phyloP scores from a whole-genome alignment of 805 yeast species.

The Cyberlindnera saturnus region DNA sequence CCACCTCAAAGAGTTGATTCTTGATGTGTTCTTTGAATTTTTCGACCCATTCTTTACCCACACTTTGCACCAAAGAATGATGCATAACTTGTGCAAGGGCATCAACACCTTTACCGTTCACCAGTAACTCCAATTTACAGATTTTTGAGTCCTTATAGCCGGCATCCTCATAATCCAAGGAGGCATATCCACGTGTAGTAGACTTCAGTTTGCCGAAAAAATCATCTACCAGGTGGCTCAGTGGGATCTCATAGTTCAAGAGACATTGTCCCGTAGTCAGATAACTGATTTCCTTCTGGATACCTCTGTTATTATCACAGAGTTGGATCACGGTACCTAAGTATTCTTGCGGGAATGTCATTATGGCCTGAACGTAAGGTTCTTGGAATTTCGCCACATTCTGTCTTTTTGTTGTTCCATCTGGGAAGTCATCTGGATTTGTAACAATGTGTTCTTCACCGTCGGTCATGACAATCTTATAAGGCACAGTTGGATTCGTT shows the following conservation, averaged over 20 bases:
- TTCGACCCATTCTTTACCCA: conserved; percentile 78
- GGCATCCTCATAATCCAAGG: conserved; percentile 89
- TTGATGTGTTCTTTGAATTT: conserved; percentile 73
- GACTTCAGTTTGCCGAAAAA: conserved; percentile 93
- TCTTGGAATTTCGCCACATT: conserved; percentile 57
- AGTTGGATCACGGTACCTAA: conserved; percentile 81
- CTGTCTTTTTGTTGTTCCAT: conserved; percentile 31
- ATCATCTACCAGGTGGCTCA: conserved; percentile 89
- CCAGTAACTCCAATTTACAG: conserved; percentile 81
- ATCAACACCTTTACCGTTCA: conserved; percentile 85
- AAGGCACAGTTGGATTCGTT: conserved; percentile 96
- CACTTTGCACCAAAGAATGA: conserved; percentile 59
- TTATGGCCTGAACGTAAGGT: conserved; percentile 85
- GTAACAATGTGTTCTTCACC: conserved; percentile 64
- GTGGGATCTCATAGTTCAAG: conserved; percentile 73
- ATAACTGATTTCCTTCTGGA: conserved; percentile 73
- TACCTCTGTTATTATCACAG: conserved; percentile 80
- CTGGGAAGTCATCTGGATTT: conserved; percentile 93
- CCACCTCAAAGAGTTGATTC: conserved; percentile 85
- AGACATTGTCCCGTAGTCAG: conserved; percentile 76
- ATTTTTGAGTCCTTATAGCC: conserved; percentile 80
- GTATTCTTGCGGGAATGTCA: conserved; percentile 88
- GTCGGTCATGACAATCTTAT: conserved; percentile 61
- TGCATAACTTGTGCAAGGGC: conserved; percentile 92
- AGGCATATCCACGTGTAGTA: conserved; percentile 85